A percentile compares a stretch with the other conserved stretches of the same genome.
phyloP scores from a whole-genome alignment of 306 rosid species.

The Leucaena leucocephala region DNA sequence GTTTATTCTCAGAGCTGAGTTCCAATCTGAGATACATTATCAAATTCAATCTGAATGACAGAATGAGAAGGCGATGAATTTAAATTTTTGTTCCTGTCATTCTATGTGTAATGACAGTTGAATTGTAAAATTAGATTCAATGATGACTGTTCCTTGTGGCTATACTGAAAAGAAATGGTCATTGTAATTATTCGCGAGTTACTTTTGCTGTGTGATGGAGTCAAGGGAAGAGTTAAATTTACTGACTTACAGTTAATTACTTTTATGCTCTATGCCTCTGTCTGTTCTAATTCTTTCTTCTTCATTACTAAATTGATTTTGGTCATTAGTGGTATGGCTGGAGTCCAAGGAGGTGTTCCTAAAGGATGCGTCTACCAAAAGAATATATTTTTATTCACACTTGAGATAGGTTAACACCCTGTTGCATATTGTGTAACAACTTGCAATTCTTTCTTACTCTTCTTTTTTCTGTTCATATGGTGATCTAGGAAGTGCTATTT shows the following conservation, averaged over 20 bases:
- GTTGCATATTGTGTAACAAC: neutral
- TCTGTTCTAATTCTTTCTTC: neutral
- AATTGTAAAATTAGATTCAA: conserved; percentile 2
- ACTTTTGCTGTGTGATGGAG: neutral
- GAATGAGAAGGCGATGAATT: conserved; percentile 6
- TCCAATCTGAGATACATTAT: conserved; percentile 16
- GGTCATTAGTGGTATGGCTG: neutral
- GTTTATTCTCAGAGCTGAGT: conserved; percentile 25
- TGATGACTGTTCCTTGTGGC: neutral
- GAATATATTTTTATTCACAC: neutral
- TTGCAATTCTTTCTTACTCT: neutral
- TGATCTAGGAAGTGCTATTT: conserved; percentile 12
- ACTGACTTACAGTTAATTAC: neutral
- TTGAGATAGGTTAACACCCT: neutral
- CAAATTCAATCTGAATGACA: neutral
- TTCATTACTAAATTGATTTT: neutral
- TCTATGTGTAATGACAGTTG: neutral
- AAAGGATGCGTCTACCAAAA: neutral
- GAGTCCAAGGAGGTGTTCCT: neutral
- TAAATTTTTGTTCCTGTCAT: neutral
- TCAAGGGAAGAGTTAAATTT: neutral
- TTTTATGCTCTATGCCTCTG: too few relatives aligned
- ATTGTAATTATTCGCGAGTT: neutral
- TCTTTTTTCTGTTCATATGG: conserved; percentile 1
- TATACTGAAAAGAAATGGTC: neutral